Evolutionary conservation across 768 basidiomycete species (phyloP).

Genomic region (Cantharellus cinnabarinus): DNA sequence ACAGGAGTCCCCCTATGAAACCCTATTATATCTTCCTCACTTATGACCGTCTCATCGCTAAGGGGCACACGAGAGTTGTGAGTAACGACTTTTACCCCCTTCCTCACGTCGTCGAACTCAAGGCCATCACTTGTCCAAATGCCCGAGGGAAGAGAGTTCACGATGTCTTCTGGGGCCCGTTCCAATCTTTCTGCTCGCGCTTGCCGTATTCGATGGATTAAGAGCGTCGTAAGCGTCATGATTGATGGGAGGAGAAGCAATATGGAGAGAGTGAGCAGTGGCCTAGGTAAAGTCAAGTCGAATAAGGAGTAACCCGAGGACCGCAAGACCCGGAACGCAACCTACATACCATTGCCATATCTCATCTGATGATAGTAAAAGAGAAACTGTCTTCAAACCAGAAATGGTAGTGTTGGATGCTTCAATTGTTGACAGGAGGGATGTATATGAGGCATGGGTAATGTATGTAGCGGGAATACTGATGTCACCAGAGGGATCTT

Average conservation of each 20-base stretch:
- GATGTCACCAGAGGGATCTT: conserved; percentile 63
- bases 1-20: not conserved
- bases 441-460: conserved; percentile 57
- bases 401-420: conserved; percentile 63
- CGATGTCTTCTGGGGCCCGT: conserved; percentile 63
- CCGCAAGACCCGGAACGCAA: not conserved
- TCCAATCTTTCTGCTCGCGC: conserved; percentile 59
- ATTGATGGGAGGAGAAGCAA: conserved; percentile 80
- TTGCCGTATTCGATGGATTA: conserved; percentile 73
- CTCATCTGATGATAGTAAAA: conserved; percentile 17
- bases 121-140: conserved; percentile 58
- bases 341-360: conserved; percentile 66
- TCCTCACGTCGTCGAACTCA: conserved; percentile 14
- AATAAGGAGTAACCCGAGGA: conserved; percentile 13
- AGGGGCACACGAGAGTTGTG: conserved; percentile 5
- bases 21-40: not conserved
- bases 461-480: conserved; percentile 75
- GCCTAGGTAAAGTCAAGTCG: conserved; percentile 23
- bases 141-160: conserved; percentile 58
- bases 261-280: conserved; percentile 67
- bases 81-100: conserved; percentile 8
- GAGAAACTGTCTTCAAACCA: conserved; percentile 47
- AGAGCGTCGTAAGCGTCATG: conserved; percentile 72
- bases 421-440: conserved; percentile 46
- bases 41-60: conserved; percentile 6